phyloP scores from a whole-genome alignment of 2,329 filamentous ascomycete genomes.

The Cryphonectria japonica region DNA sequence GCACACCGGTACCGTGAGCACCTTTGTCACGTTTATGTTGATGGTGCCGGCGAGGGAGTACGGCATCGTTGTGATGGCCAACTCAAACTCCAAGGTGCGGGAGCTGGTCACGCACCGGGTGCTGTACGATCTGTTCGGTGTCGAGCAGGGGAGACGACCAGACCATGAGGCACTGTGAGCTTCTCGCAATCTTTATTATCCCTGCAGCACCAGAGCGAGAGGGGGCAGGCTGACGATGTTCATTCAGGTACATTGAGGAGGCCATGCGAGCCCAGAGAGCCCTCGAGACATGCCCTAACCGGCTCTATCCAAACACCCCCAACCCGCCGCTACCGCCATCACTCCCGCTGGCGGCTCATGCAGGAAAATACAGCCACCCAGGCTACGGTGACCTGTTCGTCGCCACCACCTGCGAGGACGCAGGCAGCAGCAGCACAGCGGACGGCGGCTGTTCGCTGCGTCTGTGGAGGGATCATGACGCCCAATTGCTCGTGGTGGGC shows the following conservation, averaged over 20 bases:
- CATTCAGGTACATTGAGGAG: constrained; percentile 11
- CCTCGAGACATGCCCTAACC: constrained; percentile 25
- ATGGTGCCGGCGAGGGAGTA: constrained; percentile 29
- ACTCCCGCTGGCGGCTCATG: constrained; percentile 19
- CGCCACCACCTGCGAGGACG: constrained; percentile 10
- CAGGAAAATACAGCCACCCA: constrained; percentile 24
- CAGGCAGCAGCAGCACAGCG: background rate
- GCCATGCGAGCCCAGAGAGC: background rate
- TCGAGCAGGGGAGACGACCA: constrained; percentile 25
- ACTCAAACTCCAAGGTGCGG: constrained; percentile 14
- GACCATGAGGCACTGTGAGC: constrained; percentile 29
- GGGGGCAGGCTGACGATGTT: background rate
- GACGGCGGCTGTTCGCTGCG: constrained; percentile 1
- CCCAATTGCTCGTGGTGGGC: background rate
- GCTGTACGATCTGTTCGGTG: constrained; percentile 31
- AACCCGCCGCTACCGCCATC: constrained; percentile 24
- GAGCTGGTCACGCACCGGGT: constrained; percentile 28
- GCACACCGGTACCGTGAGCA: constrained; percentile 25
- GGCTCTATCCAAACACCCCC: constrained; percentile 29
- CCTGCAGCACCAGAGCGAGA: too few species aligned
- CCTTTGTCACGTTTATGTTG: constrained; percentile 29
- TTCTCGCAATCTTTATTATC: too few species aligned
- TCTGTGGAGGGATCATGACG: background rate
- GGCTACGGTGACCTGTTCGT: constrained; percentile 28
- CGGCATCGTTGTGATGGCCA: constrained; percentile 29